phyloP scores from a whole-genome alignment of 192 early-diverging fungal genomes.

The Coemansia erecta region DNA sequence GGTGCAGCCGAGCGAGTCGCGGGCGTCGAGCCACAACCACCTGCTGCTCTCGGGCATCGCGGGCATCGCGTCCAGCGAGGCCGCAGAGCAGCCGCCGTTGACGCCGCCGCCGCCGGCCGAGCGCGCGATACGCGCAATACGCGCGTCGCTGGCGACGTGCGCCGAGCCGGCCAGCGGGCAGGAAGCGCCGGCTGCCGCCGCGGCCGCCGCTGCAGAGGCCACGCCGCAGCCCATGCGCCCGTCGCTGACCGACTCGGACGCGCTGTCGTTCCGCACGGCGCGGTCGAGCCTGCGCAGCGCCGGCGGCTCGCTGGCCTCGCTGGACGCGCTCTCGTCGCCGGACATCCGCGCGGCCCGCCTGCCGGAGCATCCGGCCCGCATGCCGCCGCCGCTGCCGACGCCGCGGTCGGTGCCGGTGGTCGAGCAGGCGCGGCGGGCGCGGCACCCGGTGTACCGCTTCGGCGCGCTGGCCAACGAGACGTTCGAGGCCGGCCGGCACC shows the following conservation, averaged over 20 bases:
- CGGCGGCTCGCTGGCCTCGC: too few species aligned
- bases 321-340: too few species aligned
- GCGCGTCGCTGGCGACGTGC: too few species aligned
- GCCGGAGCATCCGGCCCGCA: too few species aligned
- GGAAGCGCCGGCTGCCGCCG: too few species aligned
- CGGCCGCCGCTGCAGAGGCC: background rate
- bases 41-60: constrained; percentile 38
- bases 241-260: constrained; percentile 22
- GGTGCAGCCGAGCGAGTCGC: background rate
- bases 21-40: constrained; percentile 21
- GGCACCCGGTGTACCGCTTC: constrained; percentile 50
- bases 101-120: too few species aligned
- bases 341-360: background rate
- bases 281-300: constrained; percentile 13
- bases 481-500: constrained; percentile 55
- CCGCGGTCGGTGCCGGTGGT: constrained; percentile 39
- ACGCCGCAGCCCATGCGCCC: too few species aligned
- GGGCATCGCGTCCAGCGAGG: constrained; percentile 5
- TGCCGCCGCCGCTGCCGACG: constrained; percentile 33
- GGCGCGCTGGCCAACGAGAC: constrained; percentile 56
- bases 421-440: constrained; percentile 41
- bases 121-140: too few species aligned
- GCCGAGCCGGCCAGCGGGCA: too few species aligned
- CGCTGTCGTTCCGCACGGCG: constrained; percentile 49
- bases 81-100: too few species aligned